These are phyloP conservation scores for Chionographis japonica DNA, from an alignment of 106 monocot genomes.

Conservation along the genomic window DNA sequence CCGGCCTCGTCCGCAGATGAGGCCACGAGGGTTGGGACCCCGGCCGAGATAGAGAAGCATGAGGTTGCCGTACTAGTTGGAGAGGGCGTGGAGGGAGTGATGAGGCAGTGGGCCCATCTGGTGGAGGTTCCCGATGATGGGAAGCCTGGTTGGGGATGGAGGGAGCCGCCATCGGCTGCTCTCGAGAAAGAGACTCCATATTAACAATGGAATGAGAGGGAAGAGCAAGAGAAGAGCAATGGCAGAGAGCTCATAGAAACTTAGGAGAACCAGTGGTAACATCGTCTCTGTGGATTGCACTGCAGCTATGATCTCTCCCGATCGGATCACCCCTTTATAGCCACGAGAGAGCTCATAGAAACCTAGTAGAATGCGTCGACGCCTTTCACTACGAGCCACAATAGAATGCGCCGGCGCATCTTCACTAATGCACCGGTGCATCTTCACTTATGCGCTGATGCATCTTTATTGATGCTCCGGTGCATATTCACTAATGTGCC, in stretches of 20 bases:
- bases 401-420: no score
- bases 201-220: not conserved
- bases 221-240: not conserved
- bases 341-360: no score
- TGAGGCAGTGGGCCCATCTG: not conserved
- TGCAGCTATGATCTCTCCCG: not conserved
- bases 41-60: constrained; percentile 9
- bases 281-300: not conserved
- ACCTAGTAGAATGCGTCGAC: no score
- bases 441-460: no score
- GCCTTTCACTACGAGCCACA: no score
- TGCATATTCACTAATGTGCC: no score
- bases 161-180: not conserved
- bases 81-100: no score
- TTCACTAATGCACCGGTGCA: no score
- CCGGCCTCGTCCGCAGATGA: constrained; percentile 9
- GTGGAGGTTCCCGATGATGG: constrained; percentile 7
- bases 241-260: not conserved
- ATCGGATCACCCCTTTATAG: no score
- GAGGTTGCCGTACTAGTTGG: no score
- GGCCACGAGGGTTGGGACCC: constrained; percentile 13
- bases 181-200: not conserved
- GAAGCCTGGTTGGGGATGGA: constrained; percentile 14
- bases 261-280: no score
- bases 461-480: no score